Evolutionary conservation across 208 protist genomes (phyloP).

Genomic region (Leishmania turanica): DNA sequence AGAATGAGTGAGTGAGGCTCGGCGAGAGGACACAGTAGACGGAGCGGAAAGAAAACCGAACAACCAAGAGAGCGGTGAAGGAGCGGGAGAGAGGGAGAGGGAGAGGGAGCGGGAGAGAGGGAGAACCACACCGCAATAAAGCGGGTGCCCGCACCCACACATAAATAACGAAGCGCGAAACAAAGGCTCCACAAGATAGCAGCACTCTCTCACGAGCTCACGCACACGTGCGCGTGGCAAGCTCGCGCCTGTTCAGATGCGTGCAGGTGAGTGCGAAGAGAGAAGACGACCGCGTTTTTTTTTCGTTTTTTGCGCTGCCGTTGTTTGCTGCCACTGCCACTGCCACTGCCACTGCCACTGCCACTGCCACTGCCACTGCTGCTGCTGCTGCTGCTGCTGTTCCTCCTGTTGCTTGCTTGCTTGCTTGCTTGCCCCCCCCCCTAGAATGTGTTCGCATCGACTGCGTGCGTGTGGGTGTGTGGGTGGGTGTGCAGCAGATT

Average conservation of each 20-base stretch:
- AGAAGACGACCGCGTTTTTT: background rate
- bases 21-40: background rate
- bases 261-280: background rate
- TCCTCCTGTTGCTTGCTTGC: background rate
- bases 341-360: too few relatives aligned
- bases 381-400: background rate
- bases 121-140: background rate
- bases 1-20: background rate
- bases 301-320: background rate
- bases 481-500: background rate
- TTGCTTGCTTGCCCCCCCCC: too few relatives aligned
- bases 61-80: background rate
- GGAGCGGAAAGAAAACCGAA: too few relatives aligned
- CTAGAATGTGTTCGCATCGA: background rate
- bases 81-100: too few relatives aligned
- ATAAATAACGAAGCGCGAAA: background rate
- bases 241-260: background rate
- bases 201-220: background rate
- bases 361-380: too few relatives aligned
- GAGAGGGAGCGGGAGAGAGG: too few relatives aligned
- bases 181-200: background rate
- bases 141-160: background rate
- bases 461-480: conserved; percentile 5
- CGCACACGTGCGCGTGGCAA: background rate
- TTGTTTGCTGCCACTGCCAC: too few relatives aligned